A percentile compares a stretch with the other conserved stretches of the same genome.
These are phyloP conservation scores for Camellia japonica DNA, from an alignment of 148 eudicot genomes.

Conservation along the genomic window DNA sequence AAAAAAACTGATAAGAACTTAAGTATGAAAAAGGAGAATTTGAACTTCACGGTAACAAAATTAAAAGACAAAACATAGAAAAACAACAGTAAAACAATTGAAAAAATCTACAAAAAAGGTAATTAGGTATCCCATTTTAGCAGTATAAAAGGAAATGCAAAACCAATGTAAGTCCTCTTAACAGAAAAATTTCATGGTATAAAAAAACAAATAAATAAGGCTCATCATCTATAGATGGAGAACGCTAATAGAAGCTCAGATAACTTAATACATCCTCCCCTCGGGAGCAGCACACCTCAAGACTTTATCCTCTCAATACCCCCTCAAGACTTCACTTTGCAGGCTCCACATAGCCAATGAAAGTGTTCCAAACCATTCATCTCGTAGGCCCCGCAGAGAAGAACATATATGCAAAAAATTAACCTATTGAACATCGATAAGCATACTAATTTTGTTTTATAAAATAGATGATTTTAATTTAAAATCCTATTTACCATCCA, in stretches of 20 bases:
- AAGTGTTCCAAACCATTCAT: no score
- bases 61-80: background rate
- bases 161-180: background rate
- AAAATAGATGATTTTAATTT: no score
- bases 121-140: background rate
- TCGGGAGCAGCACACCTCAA: no score
- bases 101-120: background rate
- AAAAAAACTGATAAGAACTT: background rate
- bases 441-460: no score
- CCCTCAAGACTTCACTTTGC: no score
- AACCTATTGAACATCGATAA: no score
- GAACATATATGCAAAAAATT: no score
- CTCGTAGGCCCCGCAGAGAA: no score
- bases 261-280: background rate
- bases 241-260: background rate
- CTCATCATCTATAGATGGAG: background rate
- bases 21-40: background rate
- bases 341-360: no score
- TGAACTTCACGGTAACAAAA: background rate
- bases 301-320: no score
- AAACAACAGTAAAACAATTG: background rate
- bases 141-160: background rate
- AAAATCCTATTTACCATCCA: no score
- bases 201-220: no score
- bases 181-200: background rate